Evolutionary conservation across 2,329 filamentous ascomycete species (phyloP).

Genomic region (Penicillium sp.): DNA sequence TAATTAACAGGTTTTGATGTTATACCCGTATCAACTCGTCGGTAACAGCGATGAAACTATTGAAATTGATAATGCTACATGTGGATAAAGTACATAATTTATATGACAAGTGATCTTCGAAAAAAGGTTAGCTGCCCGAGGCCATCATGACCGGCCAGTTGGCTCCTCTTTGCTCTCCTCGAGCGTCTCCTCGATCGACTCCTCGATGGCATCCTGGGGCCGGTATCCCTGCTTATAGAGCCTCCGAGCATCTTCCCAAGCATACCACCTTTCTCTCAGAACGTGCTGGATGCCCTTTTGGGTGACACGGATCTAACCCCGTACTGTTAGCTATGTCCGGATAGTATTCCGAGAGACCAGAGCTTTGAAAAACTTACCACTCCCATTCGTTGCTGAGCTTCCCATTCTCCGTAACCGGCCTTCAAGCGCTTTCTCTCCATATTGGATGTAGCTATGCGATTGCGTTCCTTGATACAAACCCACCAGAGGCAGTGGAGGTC

Average conservation of each 20-base stretch:
- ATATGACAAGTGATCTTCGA: neutral
- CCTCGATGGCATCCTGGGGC: slow-evolving; percentile 37
- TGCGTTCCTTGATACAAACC: slow-evolving; percentile 89
- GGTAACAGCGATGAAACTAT: slow-evolving; percentile 3
- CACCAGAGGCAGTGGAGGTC: slow-evolving; percentile 94
- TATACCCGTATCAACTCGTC: neutral
- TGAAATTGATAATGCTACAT: slow-evolving; percentile 16
- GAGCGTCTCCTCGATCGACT: slow-evolving; percentile 6
- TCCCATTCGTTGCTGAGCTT: slow-evolving; percentile 66
- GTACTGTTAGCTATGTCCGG: neutral
- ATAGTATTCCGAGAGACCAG: neutral
- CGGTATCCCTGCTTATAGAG: slow-evolving; percentile 44
- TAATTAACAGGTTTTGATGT: neutral
- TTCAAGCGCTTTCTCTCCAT: slow-evolving; percentile 70
- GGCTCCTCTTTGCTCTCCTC: neutral
- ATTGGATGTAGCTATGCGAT: slow-evolving; percentile 80
- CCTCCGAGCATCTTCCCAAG: slow-evolving; percentile 63
- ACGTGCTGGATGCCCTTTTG: slow-evolving; percentile 83
- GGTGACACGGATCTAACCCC: slow-evolving; percentile 71
- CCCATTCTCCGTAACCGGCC: slow-evolving; percentile 74
- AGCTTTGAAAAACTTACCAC: slow-evolving; percentile 60
- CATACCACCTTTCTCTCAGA: slow-evolving; percentile 85
- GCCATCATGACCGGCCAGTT: neutral
- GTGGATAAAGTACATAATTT: slow-evolving; percentile 10
- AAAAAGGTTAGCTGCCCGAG: neutral